Percentiles rank a stretch among this genome's conserved stretches.
These are phyloP conservation scores for Moniliophthora roreri DNA, from an alignment of 1,284 basidiomycete species.

Conservation along the genomic window DNA sequence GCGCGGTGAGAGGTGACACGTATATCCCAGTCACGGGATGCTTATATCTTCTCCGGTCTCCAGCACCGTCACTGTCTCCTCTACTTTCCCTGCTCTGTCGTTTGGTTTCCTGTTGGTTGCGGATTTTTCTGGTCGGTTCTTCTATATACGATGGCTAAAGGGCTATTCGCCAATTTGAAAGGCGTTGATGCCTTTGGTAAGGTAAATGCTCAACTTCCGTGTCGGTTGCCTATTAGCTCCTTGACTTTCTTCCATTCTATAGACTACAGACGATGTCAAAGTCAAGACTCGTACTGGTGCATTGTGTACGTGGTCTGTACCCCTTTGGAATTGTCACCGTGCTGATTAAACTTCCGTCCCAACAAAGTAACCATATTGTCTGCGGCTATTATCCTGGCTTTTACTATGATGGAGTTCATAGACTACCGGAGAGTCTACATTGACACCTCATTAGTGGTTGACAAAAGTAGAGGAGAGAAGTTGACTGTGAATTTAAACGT, in stretches of 20 bases:
- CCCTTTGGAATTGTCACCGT: constrained; percentile 6
- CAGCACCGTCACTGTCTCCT: constrained; percentile 8
- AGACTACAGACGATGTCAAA: constrained; percentile 98
- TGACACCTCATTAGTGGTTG: constrained; percentile 90
- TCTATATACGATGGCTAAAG: constrained; percentile 63
- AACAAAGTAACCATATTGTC: constrained; percentile 87
- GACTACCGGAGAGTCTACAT: constrained; percentile 89
- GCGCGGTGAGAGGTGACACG: constrained; percentile 11
- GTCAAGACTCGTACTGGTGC: constrained; percentile 95
- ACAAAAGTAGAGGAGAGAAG: constrained; percentile 93
- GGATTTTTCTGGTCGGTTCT: constrained; percentile 7
- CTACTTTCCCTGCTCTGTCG: constrained; percentile 17
- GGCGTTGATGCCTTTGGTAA: constrained; percentile 98
- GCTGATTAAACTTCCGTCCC: constrained; percentile 5
- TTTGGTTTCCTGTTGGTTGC: constrained; percentile 21
- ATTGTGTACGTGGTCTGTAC: constrained; percentile 58
- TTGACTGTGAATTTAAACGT: constrained; percentile 91
- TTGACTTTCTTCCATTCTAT: constrained; percentile 16
- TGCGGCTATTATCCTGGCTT: constrained; percentile 87
- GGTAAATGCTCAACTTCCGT: constrained; percentile 47
- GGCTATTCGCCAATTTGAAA: constrained; percentile 71
- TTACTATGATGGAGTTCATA: constrained; percentile 92
- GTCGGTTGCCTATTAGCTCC: constrained; percentile 2
- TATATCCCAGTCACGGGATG: constrained; percentile 16
- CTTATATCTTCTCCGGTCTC: background rate